These are phyloP conservation scores for Yamadazyma trypodendri DNA, from an alignment of 1,139 yeast genomes.

Conservation along the genomic window DNA sequence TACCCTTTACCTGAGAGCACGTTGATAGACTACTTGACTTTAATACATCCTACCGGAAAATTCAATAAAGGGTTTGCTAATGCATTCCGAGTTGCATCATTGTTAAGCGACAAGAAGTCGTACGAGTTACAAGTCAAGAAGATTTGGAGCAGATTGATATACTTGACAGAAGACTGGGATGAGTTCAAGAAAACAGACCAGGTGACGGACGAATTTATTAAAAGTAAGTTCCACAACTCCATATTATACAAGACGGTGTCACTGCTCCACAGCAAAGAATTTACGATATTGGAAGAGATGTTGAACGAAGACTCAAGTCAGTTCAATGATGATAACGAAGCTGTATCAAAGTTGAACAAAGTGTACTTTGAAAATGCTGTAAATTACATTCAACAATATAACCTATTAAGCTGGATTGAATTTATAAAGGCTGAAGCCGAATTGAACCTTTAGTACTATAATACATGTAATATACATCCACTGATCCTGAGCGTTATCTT, in stretches of 20 bases:
- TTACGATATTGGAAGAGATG: constrained; percentile 14
- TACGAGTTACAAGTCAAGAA: constrained; percentile 25
- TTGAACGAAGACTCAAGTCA: constrained; percentile 8
- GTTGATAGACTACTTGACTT: constrained; percentile 57
- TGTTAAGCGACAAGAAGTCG: constrained; percentile 24
- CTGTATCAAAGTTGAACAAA: constrained; percentile 16
- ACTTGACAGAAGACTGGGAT: constrained; percentile 58
- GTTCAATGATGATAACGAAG: constrained; percentile 13
- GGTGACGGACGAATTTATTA: constrained; percentile 44
- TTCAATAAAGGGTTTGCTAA: constrained; percentile 29
- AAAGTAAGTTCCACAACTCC: constrained; percentile 41
- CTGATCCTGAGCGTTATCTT: background rate
- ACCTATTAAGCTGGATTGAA: constrained; percentile 28
- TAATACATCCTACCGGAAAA: constrained; percentile 35
- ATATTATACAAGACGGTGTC: constrained; percentile 46
- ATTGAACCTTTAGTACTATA: constrained; percentile 4
- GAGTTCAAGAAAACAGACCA: constrained; percentile 38
- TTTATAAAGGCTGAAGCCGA: constrained; percentile 18
- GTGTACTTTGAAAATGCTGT: constrained; percentile 15
- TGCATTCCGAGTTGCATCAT: constrained; percentile 36
- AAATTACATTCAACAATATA: constrained; percentile 17
- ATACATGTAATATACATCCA: constrained; percentile 4
- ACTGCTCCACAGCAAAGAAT: constrained; percentile 12
- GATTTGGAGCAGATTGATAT: constrained; percentile 64
- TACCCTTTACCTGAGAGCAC: constrained; percentile 44